Base-by-base conservation (phyloP, 1,139 yeast species). In the Blastobotrys apis region DNA sequence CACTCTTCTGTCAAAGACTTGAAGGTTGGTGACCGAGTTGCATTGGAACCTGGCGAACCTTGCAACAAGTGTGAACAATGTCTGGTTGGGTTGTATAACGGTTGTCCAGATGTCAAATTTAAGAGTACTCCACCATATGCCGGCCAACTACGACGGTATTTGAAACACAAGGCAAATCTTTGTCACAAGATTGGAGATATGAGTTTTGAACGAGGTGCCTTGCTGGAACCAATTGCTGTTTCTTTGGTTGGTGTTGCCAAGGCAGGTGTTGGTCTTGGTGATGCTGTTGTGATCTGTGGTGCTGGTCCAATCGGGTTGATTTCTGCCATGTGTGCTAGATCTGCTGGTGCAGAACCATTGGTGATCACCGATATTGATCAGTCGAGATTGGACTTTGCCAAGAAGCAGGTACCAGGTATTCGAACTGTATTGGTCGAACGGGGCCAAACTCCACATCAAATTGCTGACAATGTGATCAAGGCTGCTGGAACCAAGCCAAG, bases 291-390 rank as follows among this genome's bases (percentile, higher is more conserved):
- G 33, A 84, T 88, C 3, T 83, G 84, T 55, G 97, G 97, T 42
- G 96, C 95, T 25, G 97, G 97, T 10, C 96, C 97, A 8, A 92
- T 88, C 50, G 97, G 97, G 30, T 67, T 88, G 41, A 71, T 88
- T 50, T 73, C 82, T 42, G 95, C 94, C 29, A 77, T 84, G 33
- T 82, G 81, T 27, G 94, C 94, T 17, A 75, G 75, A 46, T 84
- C 90, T 12, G 84, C 83, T 54, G 97, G 97, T 30, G 95, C 96
- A 5, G 69, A 81, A 30, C 74, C 76, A 26, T 75, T 84, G 39
- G 72, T 80, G 53, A 73, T 83, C 48, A 77, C 83, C 36, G 94
- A 84, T 40, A 50, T 58, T 21, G 53, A 50, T 27, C 51, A 50
- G 23, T 46, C 47, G 6, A 47, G 60, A 34, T 50, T 58, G 39